Evolutionary conservation across 352 stramenopile genomes (phyloP), one percentile per base, ranked within the genome.

Genomic region (Phytophthora hybrid): DNA sequence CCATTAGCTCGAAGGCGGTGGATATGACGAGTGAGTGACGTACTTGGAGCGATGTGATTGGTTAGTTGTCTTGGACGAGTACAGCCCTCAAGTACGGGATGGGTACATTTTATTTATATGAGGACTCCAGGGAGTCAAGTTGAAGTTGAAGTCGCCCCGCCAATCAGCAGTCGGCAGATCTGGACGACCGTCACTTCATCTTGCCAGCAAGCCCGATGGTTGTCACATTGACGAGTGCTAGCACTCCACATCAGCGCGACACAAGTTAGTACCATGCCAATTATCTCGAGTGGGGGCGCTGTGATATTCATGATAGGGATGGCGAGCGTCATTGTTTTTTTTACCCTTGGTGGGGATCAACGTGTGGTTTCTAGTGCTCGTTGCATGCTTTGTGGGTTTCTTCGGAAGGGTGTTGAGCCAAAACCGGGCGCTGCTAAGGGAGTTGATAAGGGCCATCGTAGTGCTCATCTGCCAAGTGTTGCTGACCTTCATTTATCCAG

Each of bases 401-500:
- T 84, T 74, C 49, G 59, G 67, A 1, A 19, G 14, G 6, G 53
- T 53, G 7, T 39, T 87, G 37, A 59, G 56, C 4, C 39, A 56
- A 18, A 58, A 76, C 39, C 31, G 23, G 0, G 31, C 55, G 4
- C 55, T 68, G 9, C 53, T 62, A 0, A 59, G 37, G 13, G 66
- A 76, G 7, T 19, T 82, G n/a, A 7, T 47, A 4, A 63, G 71
- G 14, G 73, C 68, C 7, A 10, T 76, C 9, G n/a, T 68, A 3
- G 73, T 82, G 1, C 75, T 85, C 2, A 32, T 62, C n/a, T 56
- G 46, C 0, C 74, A 88, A 59, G 54, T 83, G 2, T 47, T 51
- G n/a, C 61, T 83, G 54, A 84, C 69, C 4, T 41, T 85, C 54
- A 55, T 84, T 5, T 89, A 87, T 19, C 73, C 68, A 8, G 46